phyloP scores from a whole-genome alignment of 768 basidiomycete species.

The Auricularia heimuer region DNA sequence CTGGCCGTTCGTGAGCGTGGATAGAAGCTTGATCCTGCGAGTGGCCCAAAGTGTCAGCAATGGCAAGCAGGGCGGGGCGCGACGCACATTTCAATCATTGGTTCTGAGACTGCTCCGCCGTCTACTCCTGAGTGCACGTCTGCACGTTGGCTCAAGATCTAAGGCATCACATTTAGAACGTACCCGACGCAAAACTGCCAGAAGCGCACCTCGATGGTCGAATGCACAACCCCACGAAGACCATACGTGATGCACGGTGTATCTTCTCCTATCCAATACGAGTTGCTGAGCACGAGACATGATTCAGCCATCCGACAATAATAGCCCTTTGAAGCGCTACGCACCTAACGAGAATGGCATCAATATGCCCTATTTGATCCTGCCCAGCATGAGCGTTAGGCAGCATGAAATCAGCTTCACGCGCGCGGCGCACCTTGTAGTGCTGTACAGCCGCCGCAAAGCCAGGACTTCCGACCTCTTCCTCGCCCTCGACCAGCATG shows the following conservation, averaged over 20 bases:
- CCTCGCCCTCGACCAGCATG: conserved; percentile 91
- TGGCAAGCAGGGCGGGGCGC: too few relatives aligned
- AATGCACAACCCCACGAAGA: conserved; percentile 87
- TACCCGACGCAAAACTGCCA: not conserved
- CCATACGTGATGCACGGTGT: conserved; percentile 94
- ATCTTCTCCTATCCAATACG: conserved; percentile 91
- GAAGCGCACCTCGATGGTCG: conserved; percentile 52
- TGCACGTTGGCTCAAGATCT: conserved; percentile 63
- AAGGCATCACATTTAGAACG: not conserved
- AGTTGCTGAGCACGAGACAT: conserved; percentile 48
- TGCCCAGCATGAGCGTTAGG: conserved; percentile 18
- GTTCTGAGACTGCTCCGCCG: conserved; percentile 80
- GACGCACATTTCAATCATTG: conserved; percentile 84
- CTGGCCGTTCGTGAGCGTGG: conserved; percentile 48
- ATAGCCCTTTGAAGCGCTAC: conserved; percentile 1
- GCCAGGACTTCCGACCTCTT: conserved; percentile 86
- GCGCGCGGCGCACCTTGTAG: conserved; percentile 37
- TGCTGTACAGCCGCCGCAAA: conserved; percentile 67
- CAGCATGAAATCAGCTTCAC: not conserved
- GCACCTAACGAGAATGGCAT: conserved; percentile 82
- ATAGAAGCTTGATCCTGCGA: conserved; percentile 68
- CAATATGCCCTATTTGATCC: conserved; percentile 76
- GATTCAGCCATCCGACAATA: too few relatives aligned
- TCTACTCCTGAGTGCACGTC: conserved; percentile 93
- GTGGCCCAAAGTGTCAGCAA: not conserved